Evolutionary conservation across 2,329 filamentous ascomycete genomes (phyloP), one percentile per base, ranked within the genome.

Genomic region (Diaporthe citrichinensis): DNA sequence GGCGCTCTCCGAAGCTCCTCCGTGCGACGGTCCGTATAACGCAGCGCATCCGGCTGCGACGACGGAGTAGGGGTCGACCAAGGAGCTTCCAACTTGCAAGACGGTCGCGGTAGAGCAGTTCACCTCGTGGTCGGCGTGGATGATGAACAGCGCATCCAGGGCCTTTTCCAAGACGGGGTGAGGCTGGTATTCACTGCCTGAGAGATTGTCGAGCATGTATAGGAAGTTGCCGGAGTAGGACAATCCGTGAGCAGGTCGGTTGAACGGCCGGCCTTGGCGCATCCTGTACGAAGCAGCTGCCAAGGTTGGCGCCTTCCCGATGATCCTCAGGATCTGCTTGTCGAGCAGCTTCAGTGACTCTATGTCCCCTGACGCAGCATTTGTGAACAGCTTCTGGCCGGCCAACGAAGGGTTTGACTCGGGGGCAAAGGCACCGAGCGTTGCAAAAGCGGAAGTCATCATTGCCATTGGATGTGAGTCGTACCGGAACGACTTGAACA

Each of bases 51-150:
- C 85, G 0, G 89, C 87, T 1, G 88, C 82, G 17, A 91, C 87
- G 25, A 89, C 84, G 77, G 87, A 89, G 76, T 84, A 90, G 0
- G 90, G 89, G 78, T 91, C 90, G 0, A 90, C 87, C 15, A 91
- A 81, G 0, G 88, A 88, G 73, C 87, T 89, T 10, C 90, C 89
- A 28, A 90, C 88, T 74, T 91, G 88, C 23, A 91, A 82, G 44
- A 90, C 86, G 1, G 89, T 88, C 1, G 90, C 89, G 0, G 89
- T 90, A 2, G 88, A 89, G 79, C 88, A 87, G 78, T 90, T 90
- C 80, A 91, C 88, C 76, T 90, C 90, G 79, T 92, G 90, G 78
- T 92, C 90, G 2, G 88, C 87, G 77, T 90, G 88, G 34, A 91
- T 85, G 72, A 90, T 87, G 78, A 89, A 89, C 3, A 91, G 84